phyloP scores from a whole-genome alignment of 371 early-diverging fungal species.

The Cokeromyces recurvatus region DNA sequence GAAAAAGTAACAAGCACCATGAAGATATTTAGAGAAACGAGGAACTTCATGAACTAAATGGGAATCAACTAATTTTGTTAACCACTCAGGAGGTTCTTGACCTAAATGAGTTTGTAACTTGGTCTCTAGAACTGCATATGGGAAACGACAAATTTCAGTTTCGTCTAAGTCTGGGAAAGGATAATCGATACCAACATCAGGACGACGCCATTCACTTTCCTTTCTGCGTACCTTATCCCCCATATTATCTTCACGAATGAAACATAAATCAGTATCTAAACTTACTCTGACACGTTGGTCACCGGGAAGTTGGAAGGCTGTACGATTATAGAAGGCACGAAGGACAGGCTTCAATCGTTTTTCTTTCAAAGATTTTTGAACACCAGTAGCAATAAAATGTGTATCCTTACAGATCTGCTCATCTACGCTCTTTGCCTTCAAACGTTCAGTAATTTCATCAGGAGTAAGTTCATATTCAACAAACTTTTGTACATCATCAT shows the following conservation, averaged over 20 bases:
- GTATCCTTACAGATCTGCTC: conserved; percentile 43
- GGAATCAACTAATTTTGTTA: conserved; percentile 79
- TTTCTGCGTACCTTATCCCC: conserved; percentile 51
- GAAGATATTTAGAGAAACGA: conserved; percentile 97
- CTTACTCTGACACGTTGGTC: conserved; percentile 95
- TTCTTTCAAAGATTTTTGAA: conserved; percentile 68
- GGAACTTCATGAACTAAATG: conserved; percentile 94
- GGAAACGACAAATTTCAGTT: conserved; percentile 86
- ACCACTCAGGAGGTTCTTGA: conserved; percentile 92
- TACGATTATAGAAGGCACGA: conserved; percentile 95
- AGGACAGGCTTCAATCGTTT: conserved; percentile 79
- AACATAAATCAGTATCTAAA: conserved; percentile 95
- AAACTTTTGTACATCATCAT: conserved; percentile 37
- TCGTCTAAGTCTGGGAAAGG: conserved; percentile 75
- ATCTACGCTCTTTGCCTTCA: conserved; percentile 64
- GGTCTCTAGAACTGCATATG: conserved; percentile 96
- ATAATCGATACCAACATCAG: conserved; percentile 81
- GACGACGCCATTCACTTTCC: conserved; percentile 90
- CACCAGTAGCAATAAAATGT: conserved; percentile 50
- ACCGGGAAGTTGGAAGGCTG: conserved; percentile 98
- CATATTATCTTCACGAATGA: conserved; percentile 93
- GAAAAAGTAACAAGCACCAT: conserved; percentile 90
- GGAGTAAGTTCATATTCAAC: conserved; percentile 85
- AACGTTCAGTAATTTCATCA: conserved; percentile 74
- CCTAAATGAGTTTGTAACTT: conserved; percentile 92